A percentile compares a stretch with the other conserved stretches of the same genome.
Conservation (phyloP, 1,284 basidiomycete genomes). For the Sparassis latifolia region DNA sequence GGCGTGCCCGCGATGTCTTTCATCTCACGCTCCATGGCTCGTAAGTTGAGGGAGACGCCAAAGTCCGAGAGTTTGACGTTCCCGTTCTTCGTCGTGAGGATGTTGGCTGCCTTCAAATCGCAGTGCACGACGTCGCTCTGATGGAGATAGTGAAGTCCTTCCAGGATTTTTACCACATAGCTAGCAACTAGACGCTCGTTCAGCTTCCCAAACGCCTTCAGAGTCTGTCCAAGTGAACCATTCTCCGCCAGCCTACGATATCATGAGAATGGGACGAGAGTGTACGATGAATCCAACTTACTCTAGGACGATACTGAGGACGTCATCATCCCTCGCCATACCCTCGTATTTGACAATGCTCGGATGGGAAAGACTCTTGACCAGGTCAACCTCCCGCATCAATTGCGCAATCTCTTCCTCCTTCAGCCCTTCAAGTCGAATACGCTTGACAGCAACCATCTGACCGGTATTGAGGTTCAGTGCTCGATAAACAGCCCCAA, state of each 20-base stretch:
- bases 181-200: slow-evolving; percentile 85
- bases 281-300: slow-evolving; percentile 35
- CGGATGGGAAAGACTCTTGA: slow-evolving; percentile 85
- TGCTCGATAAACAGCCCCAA: slow-evolving; percentile 91
- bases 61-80: slow-evolving; percentile 99
- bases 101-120: slow-evolving; percentile 98
- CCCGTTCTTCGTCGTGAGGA: slow-evolving; percentile 93
- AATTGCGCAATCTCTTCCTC: slow-evolving; percentile 82
- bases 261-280: slow-evolving; percentile 7
- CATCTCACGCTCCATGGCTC: slow-evolving; percentile 86
- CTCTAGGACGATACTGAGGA: slow-evolving; percentile 89
- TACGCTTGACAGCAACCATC: slow-evolving; percentile 93
- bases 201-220: slow-evolving; percentile 87
- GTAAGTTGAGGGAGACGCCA: slow-evolving; percentile 96
- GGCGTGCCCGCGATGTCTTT: slow-evolving; percentile 91
- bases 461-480: slow-evolving; percentile 89
- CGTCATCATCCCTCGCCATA: slow-evolving; percentile 84
- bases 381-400: slow-evolving; percentile 87
- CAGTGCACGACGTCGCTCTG: slow-evolving; percentile 78
- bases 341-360: slow-evolving; percentile 96
- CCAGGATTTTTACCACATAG: slow-evolving; percentile 91
- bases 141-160: slow-evolving; percentile 88
- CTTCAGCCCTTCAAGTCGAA: slow-evolving; percentile 79
- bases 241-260: slow-evolving; percentile 81
- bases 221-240: slow-evolving; percentile 84